phyloP scores from a whole-genome alignment of 1,284 basidiomycete genomes.

The Athelia sp. region DNA sequence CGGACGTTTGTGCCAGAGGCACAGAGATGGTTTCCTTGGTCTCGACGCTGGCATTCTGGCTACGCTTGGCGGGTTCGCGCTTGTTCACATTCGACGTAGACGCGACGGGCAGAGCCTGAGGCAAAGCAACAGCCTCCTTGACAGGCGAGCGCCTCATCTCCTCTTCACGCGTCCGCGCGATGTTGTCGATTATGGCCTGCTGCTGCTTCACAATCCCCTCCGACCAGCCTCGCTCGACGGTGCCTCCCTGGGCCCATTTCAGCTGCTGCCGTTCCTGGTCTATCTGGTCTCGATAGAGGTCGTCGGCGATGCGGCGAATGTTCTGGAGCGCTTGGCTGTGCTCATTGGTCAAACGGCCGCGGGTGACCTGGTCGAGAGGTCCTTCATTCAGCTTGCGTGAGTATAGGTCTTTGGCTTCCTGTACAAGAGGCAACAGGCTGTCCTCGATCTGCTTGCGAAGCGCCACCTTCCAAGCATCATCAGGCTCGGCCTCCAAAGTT shows the following conservation, averaged over 20 bases:
- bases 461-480: not conserved
- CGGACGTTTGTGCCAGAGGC: too few relatives aligned
- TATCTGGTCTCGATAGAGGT: slow-evolving; percentile 21
- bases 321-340: slow-evolving; percentile 4
- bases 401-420: not conserved
- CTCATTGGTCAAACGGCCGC: not conserved
- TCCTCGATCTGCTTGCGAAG: not conserved
- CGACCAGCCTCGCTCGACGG: slow-evolving; percentile 11
- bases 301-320: slow-evolving; percentile 23
- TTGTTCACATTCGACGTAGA: too few relatives aligned
- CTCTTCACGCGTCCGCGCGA: too few relatives aligned
- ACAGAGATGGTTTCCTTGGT: not conserved
- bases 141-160: too few relatives aligned
- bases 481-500: not conserved
- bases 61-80: not conserved
- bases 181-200: slow-evolving; percentile 21
- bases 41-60: not conserved
- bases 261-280: slow-evolving; percentile 23
- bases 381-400: not conserved
- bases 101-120: too few relatives aligned
- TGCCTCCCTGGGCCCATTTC: slow-evolving; percentile 16
- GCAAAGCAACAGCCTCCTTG: too few relatives aligned
- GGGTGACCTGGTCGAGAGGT: not conserved
- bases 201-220: slow-evolving; percentile 20
- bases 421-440: not conserved